phyloP scores from a whole-genome alignment of 345 rosid genomes.

The Leavenworthia alabamica region DNA sequence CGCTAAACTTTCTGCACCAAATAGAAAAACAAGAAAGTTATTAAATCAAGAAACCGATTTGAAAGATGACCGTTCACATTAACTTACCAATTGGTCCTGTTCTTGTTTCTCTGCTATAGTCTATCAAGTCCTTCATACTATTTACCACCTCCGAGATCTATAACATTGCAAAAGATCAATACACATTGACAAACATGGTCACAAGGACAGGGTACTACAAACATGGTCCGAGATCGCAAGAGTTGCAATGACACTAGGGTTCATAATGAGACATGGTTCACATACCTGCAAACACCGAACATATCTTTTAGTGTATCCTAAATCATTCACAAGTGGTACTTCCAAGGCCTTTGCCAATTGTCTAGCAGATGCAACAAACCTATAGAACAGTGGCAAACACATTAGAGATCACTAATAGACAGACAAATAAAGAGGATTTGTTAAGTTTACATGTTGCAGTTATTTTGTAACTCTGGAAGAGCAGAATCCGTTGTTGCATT shows the following conservation, averaged over 20 bases:
- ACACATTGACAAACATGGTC: background rate
- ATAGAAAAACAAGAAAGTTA: background rate
- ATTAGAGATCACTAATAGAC: constrained; percentile 4
- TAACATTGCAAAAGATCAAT: constrained; percentile 14
- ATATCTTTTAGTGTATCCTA: constrained; percentile 97
- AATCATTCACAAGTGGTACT: constrained; percentile 95
- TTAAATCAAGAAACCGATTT: background rate
- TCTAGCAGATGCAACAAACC: constrained; percentile 97
- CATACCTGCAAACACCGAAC: constrained; percentile 95
- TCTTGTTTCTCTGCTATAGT: constrained; percentile 84
- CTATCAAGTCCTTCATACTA: constrained; percentile 99
- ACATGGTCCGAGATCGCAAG: background rate
- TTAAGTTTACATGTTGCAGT: constrained; percentile 66
- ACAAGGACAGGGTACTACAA: background rate
- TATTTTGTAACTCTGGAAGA: constrained; percentile 71
- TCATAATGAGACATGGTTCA: background rate
- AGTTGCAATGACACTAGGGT: background rate
- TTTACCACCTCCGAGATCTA: constrained; percentile 87
- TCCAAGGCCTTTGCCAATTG: constrained; percentile 96
- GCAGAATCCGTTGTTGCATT: constrained; percentile 72
- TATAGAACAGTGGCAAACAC: constrained; percentile 24
- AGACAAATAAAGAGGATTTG: background rate
- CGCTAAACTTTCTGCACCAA: constrained; percentile 78
- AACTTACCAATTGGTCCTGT: constrained; percentile 96
- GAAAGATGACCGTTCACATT: background rate